Base-by-base conservation (phyloP, 176 grass and related monocot genomes). In the Eragrostis nindensis region DNA sequence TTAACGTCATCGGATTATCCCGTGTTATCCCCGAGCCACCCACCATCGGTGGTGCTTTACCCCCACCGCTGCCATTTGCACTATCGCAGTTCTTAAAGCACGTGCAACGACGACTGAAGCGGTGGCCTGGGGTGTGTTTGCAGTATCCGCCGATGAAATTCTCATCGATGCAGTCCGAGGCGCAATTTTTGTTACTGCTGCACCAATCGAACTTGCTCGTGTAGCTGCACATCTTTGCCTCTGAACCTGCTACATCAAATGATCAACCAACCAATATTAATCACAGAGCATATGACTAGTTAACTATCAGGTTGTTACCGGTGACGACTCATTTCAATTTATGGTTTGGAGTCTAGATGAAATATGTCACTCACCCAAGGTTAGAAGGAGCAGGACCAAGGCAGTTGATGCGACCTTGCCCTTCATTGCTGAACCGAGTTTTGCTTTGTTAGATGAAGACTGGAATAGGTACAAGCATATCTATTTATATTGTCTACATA, bases 71-170 rank as follows among this genome's bases (percentile, higher is more conserved):
- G 46, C 46, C 46, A 3, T n/a, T 19, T 22, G 21, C 38, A 22
- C 38, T 8, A 21, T 6, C 10, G 17, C 53, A 70, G 2, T 81
- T 25, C 66, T 81, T 81, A 7, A 54, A 71, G 68, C 67, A 81
- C 26, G 27, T 42, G 22, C 77, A 69, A 8, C 42, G 42, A 81
- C 26, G 42, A 81, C 26, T 19, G 26, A 16, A 64, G 56, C 8
- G 24, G 2, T 12, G 52, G 53, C 12, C 17, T 44, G 42, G 5
- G 8, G 2, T 1, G 24, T 41, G 41, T 0, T 19, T 8, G 67
- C 79, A 81, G 12, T 61, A 62, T 7, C 79, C 79, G 2, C 42
- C 41, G 4, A 53, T 71, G 41, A 22, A 61, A 6, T 29, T 4
- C 25, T 62, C 54, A 0, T 1, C 6, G 45, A 66, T 2, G 12